phyloP scores from a whole-genome alignment of 805 yeast genomes.

The Ogataea chonburiensis region DNA sequence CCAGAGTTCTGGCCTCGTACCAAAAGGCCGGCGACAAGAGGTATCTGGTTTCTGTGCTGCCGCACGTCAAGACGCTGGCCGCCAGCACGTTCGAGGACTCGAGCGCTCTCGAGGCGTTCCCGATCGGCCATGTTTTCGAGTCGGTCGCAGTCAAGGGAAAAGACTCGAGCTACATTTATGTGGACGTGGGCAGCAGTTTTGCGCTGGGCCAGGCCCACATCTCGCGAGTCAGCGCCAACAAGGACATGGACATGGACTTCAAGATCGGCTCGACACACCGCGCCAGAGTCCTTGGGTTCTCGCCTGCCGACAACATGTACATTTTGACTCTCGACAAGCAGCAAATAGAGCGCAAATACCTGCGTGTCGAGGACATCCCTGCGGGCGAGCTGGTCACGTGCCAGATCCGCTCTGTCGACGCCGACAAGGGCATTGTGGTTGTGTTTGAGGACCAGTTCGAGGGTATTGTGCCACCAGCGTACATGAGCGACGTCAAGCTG shows the following conservation, averaged over 20 bases:
- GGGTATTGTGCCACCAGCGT: slow-evolving; percentile 71
- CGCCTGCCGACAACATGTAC: slow-evolving; percentile 62
- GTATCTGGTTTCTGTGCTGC: slow-evolving; percentile 61
- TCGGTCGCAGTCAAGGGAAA: slow-evolving; percentile 58
- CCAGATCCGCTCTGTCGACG: slow-evolving; percentile 54
- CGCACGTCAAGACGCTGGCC: slow-evolving; percentile 46
- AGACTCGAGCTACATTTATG: slow-evolving; percentile 55
- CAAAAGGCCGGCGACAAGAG: slow-evolving; percentile 50
- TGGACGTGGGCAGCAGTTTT: slow-evolving; percentile 53
- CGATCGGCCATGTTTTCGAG: slow-evolving; percentile 71
- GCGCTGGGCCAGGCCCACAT: slow-evolving; percentile 72
- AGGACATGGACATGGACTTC: slow-evolving; percentile 47
- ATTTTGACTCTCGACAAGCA: slow-evolving; percentile 68
- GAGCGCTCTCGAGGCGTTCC: slow-evolving; percentile 61
- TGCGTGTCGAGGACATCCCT: slow-evolving; percentile 71
- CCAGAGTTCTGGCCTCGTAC: slow-evolving; percentile 67
- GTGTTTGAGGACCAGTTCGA: slow-evolving; percentile 64
- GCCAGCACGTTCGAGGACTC: slow-evolving; percentile 23
- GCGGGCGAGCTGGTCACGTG: slow-evolving; percentile 64
- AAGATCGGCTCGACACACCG: slow-evolving; percentile 62
- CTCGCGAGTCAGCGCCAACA: slow-evolving; percentile 59
- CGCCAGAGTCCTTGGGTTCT: slow-evolving; percentile 77
- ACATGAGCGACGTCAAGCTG: slow-evolving; percentile 80
- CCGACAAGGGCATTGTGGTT: slow-evolving; percentile 66
- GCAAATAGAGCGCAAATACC: slow-evolving; percentile 60